phyloP scores from a whole-genome alignment of 2,329 filamentous ascomycete species.

The Alternaria gaisen region DNA sequence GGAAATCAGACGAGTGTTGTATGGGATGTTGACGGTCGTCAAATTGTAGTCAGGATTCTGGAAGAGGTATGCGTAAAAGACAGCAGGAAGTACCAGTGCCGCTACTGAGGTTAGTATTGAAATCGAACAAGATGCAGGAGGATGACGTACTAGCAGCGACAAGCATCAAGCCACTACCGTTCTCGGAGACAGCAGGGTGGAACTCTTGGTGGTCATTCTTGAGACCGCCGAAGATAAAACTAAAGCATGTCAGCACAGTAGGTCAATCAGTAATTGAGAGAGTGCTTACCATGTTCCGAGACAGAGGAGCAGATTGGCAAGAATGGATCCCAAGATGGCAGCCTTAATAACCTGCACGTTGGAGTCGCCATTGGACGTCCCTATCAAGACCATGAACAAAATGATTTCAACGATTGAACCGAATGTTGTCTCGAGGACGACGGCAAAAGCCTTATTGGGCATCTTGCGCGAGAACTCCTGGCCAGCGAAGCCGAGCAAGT shows the following conservation, averaged over 20 bases:
- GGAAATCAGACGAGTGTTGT: constrained; percentile 71
- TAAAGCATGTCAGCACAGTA: not conserved
- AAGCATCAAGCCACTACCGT: constrained; percentile 77
- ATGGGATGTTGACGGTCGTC: constrained; percentile 58
- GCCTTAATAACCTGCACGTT: constrained; percentile 78
- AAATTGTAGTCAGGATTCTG: constrained; percentile 40
- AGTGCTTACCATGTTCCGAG: constrained; percentile 69
- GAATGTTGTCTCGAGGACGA: constrained; percentile 67
- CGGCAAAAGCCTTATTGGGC: constrained; percentile 72
- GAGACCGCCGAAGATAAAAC: constrained; percentile 78
- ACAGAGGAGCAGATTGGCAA: constrained; percentile 83
- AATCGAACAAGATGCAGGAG: constrained; percentile 7
- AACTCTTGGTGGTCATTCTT: constrained; percentile 74
- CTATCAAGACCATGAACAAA: constrained; percentile 79
- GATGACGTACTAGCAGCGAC: constrained; percentile 70
- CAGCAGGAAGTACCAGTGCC: constrained; percentile 58
- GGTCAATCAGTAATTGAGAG: not conserved
- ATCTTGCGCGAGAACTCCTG: constrained; percentile 77
- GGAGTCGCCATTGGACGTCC: constrained; percentile 51
- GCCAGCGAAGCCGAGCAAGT: constrained; percentile 77
- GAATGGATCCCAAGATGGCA: constrained; percentile 82
- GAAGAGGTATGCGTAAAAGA: constrained; percentile 61
- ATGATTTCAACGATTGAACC: constrained; percentile 84
- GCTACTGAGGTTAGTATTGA: constrained; percentile 43
- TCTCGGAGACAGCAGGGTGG: constrained; percentile 78